These are phyloP conservation scores for Fagus sylvatica DNA, from an alignment of 306 rosid species.

Conservation along the genomic window DNA sequence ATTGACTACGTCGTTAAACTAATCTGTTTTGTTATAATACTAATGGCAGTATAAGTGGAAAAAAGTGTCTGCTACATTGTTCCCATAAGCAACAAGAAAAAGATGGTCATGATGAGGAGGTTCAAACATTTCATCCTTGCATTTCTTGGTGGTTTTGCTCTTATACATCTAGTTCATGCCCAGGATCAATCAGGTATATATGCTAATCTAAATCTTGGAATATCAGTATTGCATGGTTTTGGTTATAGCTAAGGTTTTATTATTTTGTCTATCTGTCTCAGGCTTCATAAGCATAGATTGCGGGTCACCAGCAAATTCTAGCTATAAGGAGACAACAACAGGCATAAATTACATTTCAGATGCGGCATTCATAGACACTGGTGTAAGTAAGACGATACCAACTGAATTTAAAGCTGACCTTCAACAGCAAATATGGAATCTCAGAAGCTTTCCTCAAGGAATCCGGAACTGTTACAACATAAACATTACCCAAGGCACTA, in stretches of 20 bases:
- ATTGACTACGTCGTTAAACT: background rate
- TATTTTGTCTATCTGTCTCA: background rate
- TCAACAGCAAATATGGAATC: conserved; percentile 25
- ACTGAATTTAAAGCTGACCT: background rate
- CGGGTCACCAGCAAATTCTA: conserved; percentile 19
- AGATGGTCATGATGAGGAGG: conserved; percentile 23
- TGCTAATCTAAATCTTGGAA: too few relatives aligned
- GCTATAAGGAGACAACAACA: conserved; percentile 20
- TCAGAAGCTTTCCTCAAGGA: conserved; percentile 59
- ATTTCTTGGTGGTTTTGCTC: background rate
- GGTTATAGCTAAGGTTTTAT: background rate
- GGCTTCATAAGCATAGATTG: conserved; percentile 59
- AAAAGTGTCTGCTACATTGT: background rate
- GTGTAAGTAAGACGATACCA: conserved; percentile 14
- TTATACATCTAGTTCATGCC: background rate
- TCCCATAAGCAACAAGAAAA: background rate
- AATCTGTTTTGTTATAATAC: background rate
- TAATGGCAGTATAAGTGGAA: background rate
- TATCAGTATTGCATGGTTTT: too few relatives aligned
- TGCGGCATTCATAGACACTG: conserved; percentile 17
- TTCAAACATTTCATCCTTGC: background rate
- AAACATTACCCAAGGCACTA: conserved; percentile 21
- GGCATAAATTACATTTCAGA: conserved; percentile 30
- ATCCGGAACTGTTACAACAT: conserved; percentile 52
- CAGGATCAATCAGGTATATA: too few relatives aligned